A percentile compares a stretch with the other conserved stretches of the same genome.
Conservation (phyloP, 208 protist species). For the Perkinsela sp. region DNA sequence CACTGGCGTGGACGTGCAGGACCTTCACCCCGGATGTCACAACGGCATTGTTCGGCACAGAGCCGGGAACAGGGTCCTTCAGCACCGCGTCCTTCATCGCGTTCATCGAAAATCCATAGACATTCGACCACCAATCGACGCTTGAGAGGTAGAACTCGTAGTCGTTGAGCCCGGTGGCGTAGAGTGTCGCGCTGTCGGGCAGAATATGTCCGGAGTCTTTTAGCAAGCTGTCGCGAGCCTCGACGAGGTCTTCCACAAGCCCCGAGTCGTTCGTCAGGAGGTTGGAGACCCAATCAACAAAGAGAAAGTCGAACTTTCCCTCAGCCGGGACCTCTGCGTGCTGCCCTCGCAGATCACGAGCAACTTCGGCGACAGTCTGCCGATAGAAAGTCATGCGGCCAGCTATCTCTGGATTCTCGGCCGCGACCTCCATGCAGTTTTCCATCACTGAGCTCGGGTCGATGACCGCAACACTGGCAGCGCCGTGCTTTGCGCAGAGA, state of each 20-base stretch:
- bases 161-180: slow-evolving; percentile 47
- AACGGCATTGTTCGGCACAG: slow-evolving; percentile 29
- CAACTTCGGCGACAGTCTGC: slow-evolving; percentile 11
- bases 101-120: slow-evolving; percentile 65
- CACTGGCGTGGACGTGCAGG: not conserved
- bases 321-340: slow-evolving; percentile 19
- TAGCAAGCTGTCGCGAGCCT: slow-evolving; percentile 37
- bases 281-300: slow-evolving; percentile 63
- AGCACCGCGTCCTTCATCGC: slow-evolving; percentile 57
- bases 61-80: slow-evolving; percentile 32
- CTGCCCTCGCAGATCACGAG: slow-evolving; percentile 7
- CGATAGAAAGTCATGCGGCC: slow-evolving; percentile 39
- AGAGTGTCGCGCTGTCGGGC: slow-evolving; percentile 36
- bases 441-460: slow-evolving; percentile 47
- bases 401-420: slow-evolving; percentile 24
- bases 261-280: slow-evolving; percentile 37
- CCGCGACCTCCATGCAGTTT: slow-evolving; percentile 26
- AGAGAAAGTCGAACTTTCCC: slow-evolving; percentile 36
- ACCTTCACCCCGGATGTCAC: slow-evolving; percentile 8
- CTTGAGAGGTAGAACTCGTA: slow-evolving; percentile 45
- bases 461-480: slow-evolving; percentile 36
- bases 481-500: slow-evolving; percentile 28
- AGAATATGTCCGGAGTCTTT: slow-evolving; percentile 23
- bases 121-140: slow-evolving; percentile 63
- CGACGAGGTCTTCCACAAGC: slow-evolving; percentile 34